Evolutionary conservation across 306 rosid species (phyloP).

Genomic region (Neltuma alba): DNA sequence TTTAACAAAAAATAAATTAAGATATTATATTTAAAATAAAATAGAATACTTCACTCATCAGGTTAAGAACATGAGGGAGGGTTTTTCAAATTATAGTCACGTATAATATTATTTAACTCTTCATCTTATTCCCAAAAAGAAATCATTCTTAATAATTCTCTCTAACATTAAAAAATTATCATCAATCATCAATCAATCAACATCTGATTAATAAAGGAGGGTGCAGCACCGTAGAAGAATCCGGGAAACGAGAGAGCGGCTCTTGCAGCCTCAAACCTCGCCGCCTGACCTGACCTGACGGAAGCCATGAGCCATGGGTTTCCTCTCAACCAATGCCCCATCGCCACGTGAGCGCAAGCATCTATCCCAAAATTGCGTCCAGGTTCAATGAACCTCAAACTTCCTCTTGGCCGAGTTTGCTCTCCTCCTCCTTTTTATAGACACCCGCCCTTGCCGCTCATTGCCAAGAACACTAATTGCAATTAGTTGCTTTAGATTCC

Average conservation of each 20-base stretch:
- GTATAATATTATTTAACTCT: no score
- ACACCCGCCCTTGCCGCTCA: background rate
- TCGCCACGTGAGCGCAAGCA: slow-evolving; percentile 27
- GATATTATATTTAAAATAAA: no score
- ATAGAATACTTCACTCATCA: no score
- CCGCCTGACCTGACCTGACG: slow-evolving; percentile 31
- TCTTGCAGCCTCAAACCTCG: background rate
- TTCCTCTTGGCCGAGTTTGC: background rate
- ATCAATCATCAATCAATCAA: no score
- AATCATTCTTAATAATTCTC: no score
- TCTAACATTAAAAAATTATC: background rate
- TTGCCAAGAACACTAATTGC: background rate
- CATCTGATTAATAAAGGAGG: background rate
- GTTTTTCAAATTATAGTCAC: no score
- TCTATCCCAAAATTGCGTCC: slow-evolving; percentile 37
- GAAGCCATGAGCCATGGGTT: slow-evolving; percentile 48
- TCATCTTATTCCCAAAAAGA: no score
- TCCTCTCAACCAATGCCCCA: background rate
- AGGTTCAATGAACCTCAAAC: slow-evolving; percentile 60
- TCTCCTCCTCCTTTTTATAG: background rate
- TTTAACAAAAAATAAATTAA: no score
- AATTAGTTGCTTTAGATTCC: background rate
- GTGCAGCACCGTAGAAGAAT: background rate
- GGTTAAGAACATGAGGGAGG: no score
- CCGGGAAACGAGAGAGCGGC: background rate